Conservation (phyloP, 306 rosid species). For the Vachellia collinsii region DNA sequence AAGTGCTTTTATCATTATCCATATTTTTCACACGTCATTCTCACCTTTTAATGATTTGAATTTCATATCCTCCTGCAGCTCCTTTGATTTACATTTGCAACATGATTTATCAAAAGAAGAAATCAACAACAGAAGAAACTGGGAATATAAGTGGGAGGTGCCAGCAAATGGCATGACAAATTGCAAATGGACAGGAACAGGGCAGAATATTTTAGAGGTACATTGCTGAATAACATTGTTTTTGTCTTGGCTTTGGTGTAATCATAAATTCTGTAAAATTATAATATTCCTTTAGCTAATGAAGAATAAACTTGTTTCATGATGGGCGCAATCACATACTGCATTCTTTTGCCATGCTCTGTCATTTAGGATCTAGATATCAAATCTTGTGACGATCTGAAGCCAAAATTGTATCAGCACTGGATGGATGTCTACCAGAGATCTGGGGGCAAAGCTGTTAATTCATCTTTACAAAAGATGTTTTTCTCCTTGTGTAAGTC, state of each 20-base stretch:
- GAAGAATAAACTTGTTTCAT: constrained; percentile 4
- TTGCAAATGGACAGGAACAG: constrained; percentile 88
- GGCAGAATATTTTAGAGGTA: constrained; percentile 76
- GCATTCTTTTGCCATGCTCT: constrained; percentile 25
- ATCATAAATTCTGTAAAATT: constrained; percentile 3
- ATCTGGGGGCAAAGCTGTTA: constrained; percentile 69
- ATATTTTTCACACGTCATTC: not conserved
- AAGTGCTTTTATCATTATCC: constrained; percentile 13
- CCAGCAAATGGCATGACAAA: constrained; percentile 76
- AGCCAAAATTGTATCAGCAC: constrained; percentile 64
- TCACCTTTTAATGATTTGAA: constrained; percentile 25
- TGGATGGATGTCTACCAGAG: constrained; percentile 76
- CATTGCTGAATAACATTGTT: constrained; percentile 22
- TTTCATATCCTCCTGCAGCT: constrained; percentile 47
- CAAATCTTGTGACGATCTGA: constrained; percentile 52
- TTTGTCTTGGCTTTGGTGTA: constrained; percentile 29
- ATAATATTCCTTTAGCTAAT: constrained; percentile 19
- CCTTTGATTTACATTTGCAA: constrained; percentile 65
- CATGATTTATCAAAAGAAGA: constrained; percentile 72
- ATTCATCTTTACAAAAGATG: constrained; percentile 60
- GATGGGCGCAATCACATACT: constrained; percentile 15
- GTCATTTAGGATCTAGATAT: constrained; percentile 55
- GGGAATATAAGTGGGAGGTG: constrained; percentile 71
- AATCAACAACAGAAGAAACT: constrained; percentile 52
- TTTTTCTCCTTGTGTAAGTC: constrained; percentile 87